phyloP scores from a whole-genome alignment of 169 alveolate genomes.

The Cryptosporidium felis region DNA sequence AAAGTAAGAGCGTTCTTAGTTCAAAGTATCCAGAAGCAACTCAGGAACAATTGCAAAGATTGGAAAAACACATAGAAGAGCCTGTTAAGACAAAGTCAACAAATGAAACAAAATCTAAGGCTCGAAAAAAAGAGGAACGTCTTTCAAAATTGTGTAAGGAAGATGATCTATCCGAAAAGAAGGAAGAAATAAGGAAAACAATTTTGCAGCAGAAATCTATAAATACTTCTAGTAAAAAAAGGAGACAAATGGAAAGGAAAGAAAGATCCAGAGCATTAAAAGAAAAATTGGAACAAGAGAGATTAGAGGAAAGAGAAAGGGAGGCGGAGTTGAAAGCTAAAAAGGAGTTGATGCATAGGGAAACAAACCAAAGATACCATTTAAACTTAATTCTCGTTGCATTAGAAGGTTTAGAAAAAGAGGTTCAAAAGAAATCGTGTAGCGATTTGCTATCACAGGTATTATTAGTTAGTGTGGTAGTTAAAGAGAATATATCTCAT shows the following conservation, averaged over 20 bases:
- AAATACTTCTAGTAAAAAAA: neutral
- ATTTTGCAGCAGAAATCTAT: neutral
- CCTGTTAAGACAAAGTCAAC: neutral
- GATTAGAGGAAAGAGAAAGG: neutral
- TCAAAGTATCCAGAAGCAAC: neutral
- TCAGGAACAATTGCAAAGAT: neutral
- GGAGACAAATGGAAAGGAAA: neutral
- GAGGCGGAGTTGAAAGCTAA: neutral
- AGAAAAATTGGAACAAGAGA: too few species aligned
- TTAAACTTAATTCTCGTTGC: neutral
- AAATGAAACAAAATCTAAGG: neutral
- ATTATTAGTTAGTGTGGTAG: too few species aligned
- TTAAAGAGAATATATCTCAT: too few species aligned
- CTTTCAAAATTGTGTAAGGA: neutral
- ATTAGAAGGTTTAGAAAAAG: neutral
- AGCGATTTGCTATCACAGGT: too few species aligned
- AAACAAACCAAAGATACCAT: too few species aligned
- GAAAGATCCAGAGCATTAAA: too few species aligned
- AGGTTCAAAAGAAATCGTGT: neutral
- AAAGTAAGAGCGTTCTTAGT: neutral
- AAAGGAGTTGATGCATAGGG: neutral
- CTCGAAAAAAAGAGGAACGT: neutral
- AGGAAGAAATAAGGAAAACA: neutral
- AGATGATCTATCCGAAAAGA: neutral
- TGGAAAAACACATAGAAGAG: neutral